phyloP scores from a whole-genome alignment of 768 basidiomycete genomes.

The Rhodosporidiobolus odoratus region DNA sequence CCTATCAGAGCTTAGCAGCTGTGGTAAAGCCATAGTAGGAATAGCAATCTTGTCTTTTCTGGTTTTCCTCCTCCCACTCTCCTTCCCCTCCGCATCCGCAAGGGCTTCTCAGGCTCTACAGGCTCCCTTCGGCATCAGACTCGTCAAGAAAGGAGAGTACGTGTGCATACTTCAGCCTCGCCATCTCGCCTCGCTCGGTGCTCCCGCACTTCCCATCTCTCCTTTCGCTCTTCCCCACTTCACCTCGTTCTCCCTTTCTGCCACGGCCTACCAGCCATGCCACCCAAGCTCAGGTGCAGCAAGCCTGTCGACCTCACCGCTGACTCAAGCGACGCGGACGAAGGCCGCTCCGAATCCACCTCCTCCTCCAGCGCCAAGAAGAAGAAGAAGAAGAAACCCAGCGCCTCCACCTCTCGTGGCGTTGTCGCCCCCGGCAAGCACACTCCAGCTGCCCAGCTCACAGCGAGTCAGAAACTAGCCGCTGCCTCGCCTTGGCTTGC shows the following conservation, averaged over 20 bases:
- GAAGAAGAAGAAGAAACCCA: neutral
- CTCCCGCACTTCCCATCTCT: neutral
- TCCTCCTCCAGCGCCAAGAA: neutral
- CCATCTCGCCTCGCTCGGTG: too few species aligned
- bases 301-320: neutral
- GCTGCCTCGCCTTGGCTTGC: neutral
- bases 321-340: neutral
- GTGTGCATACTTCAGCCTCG: too few species aligned
- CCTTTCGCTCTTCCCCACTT: neutral
- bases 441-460: neutral
- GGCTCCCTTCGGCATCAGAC: neutral
- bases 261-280: neutral
- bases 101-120: too few species aligned
- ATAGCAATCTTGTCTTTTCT: too few species aligned
- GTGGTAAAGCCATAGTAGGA: too few species aligned
- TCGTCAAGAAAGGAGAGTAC: too few species aligned
- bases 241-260: neutral
- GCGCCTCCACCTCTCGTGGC: too few species aligned
- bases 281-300: neutral
- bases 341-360: neutral
- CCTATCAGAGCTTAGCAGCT: too few species aligned
- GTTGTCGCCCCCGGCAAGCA: too few species aligned
- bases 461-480: neutral
- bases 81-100: too few species aligned
- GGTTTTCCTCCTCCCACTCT: too few species aligned